Evolutionary conservation across 495 filamentous ascomycete species (phyloP).

Genomic region (Penicillium pancosmium): DNA sequence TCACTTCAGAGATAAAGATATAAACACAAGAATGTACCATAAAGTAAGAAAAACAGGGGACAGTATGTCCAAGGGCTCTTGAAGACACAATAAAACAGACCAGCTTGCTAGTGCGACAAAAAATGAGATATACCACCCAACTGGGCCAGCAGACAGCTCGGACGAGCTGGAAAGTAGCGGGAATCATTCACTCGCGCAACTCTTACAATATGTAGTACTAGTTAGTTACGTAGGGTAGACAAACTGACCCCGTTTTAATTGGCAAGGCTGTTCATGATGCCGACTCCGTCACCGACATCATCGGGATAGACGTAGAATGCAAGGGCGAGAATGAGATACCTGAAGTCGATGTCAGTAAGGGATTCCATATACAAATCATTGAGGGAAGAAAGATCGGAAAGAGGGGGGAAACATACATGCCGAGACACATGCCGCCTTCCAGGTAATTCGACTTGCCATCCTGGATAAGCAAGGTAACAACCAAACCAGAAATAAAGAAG

Average conservation of each 20-base stretch:
- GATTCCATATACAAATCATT: not conserved
- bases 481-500: constrained; percentile 85
- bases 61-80: not conserved
- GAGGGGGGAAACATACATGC: constrained; percentile 57
- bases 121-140: not conserved
- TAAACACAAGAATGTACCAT: not conserved
- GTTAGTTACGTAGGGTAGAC: not conserved
- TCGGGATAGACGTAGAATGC: constrained; percentile 91
- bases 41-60: not conserved
- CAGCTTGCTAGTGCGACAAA: not conserved
- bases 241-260: constrained; percentile 9
- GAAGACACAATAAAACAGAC: not conserved
- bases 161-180: not conserved
- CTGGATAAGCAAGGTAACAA: constrained; percentile 90
- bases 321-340: constrained; percentile 81
- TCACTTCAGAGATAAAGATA: not conserved
- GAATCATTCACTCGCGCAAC: not conserved
- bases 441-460: constrained; percentile 96
- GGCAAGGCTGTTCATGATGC: constrained; percentile 15
- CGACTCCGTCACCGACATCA: constrained; percentile 34
- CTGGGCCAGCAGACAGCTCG: not conserved
- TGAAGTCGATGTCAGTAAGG: constrained; percentile 18
- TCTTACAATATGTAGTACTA: not conserved
- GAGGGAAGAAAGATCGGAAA: constrained; percentile 20
- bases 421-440: constrained; percentile 87